phyloP scores from a whole-genome alignment of 768 basidiomycete genomes.

The Hericium coralloides region DNA sequence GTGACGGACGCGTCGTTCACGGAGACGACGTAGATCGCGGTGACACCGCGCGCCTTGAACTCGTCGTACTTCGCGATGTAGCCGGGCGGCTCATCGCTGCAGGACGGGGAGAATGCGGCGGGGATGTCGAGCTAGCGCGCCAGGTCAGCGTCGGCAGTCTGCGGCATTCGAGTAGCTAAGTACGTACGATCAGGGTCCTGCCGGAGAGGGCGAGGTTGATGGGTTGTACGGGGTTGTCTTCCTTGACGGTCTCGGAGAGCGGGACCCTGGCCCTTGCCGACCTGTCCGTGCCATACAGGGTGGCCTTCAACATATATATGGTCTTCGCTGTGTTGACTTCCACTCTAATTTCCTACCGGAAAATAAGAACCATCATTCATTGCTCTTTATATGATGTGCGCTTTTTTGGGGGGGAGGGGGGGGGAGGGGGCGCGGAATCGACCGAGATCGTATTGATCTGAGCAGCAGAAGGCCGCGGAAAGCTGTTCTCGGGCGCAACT shows the following conservation, averaged over 20 bases:
- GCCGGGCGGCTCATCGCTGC: conserved; percentile 11
- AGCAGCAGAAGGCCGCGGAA: too few species aligned
- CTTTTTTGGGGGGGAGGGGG: too few species aligned
- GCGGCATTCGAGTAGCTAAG: too few species aligned
- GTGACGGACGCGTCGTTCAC: conserved; percentile 76
- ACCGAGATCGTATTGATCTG: too few species aligned
- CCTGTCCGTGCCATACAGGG: too few species aligned
- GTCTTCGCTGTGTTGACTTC: too few species aligned
- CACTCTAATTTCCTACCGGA: too few species aligned
- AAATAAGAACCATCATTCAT: too few species aligned
- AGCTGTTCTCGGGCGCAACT: too few species aligned
- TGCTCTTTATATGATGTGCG: too few species aligned
- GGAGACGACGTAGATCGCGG: conserved; percentile 59
- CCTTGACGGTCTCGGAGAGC: conserved; percentile 6
- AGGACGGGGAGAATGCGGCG: conserved; percentile 13
- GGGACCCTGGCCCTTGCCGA: conserved; percentile 13
- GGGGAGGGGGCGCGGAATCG: too few species aligned
- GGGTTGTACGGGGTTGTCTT: conserved; percentile 3
- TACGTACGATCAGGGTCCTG: conserved; percentile 11
- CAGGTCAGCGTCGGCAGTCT: not conserved
- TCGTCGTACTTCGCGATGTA: conserved; percentile 60
- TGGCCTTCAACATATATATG: too few species aligned
- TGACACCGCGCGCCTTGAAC: conserved; percentile 72
- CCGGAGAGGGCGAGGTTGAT: conserved; percentile 5
- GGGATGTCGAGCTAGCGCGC: conserved; percentile 9